phyloP scores from a whole-genome alignment of 148 eudicot genomes.

The Rhododendron kiyosumense region DNA sequence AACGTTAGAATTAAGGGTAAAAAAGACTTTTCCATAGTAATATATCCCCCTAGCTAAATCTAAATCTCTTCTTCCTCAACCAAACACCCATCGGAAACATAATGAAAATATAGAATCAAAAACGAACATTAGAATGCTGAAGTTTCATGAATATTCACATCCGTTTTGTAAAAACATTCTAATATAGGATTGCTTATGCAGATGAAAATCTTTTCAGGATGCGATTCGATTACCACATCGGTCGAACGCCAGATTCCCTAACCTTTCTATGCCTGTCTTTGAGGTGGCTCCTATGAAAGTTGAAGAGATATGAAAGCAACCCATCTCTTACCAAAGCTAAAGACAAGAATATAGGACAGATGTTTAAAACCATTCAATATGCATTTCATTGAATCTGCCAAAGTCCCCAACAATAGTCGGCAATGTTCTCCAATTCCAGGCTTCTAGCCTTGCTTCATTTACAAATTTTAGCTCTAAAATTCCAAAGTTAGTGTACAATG shows the following conservation, averaged over 20 bases:
- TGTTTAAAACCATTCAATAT: not conserved
- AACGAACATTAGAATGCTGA: not conserved
- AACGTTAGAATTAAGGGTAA: too few relatives aligned
- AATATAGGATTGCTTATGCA: not conserved
- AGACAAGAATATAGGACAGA: not conserved
- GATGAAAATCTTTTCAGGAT: not conserved
- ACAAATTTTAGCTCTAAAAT: conserved; percentile 1
- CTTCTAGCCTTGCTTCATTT: not conserved
- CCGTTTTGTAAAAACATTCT: not conserved
- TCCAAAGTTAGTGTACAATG: not conserved
- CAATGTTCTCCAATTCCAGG: not conserved
- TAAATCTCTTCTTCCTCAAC: too few relatives aligned
- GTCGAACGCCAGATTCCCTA: not conserved
- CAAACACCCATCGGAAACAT: not conserved
- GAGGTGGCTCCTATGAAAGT: not conserved
- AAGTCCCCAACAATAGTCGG: not conserved
- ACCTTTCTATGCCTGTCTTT: not conserved
- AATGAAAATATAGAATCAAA: not conserved
- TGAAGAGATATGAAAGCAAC: not conserved
- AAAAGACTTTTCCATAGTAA: too few relatives aligned
- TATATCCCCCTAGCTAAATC: too few relatives aligned
- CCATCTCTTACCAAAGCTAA: not conserved
- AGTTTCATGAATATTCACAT: not conserved
- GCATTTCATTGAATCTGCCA: not conserved
- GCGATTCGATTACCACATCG: not conserved